Evolutionary conservation across 805 yeast genomes (phyloP).

Genomic region (Alloascoidea hylecoeti): DNA sequence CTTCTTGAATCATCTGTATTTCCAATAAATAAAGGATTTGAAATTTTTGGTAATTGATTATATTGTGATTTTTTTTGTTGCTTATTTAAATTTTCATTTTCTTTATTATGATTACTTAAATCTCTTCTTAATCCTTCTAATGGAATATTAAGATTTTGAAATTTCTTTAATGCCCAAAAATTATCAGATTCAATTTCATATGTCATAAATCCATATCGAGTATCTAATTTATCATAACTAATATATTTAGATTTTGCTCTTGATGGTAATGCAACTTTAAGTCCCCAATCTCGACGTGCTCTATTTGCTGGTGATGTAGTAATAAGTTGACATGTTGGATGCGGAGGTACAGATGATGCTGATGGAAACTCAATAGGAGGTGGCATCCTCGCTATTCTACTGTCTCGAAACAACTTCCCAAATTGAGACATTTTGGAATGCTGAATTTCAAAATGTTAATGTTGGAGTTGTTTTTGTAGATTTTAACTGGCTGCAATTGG

Average conservation of each 20-base stretch:
- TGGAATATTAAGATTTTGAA: slow-evolving; percentile 53
- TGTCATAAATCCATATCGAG: slow-evolving; percentile 51
- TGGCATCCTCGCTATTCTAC: not conserved
- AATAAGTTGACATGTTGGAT: slow-evolving; percentile 62
- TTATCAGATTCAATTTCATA: slow-evolving; percentile 51
- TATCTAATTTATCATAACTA: slow-evolving; percentile 53
- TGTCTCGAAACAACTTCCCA: not conserved
- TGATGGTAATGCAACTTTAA: slow-evolving; percentile 56
- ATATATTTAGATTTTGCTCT: slow-evolving; percentile 44
- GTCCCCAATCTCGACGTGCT: slow-evolving; percentile 59
- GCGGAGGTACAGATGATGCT: not conserved
- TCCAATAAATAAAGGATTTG: slow-evolving; percentile 20
- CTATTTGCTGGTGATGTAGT: slow-evolving; percentile 55
- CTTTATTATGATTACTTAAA: not conserved
- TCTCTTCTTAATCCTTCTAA: slow-evolving; percentile 13
- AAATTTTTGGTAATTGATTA: too few relatives aligned
- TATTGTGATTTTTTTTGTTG: slow-evolving; percentile 14
- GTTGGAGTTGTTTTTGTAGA: too few relatives aligned
- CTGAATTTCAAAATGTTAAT: too few relatives aligned
- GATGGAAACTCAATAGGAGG: not conserved
- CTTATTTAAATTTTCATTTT: slow-evolving; percentile 5
- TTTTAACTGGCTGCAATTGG: too few relatives aligned
- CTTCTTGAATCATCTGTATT: not conserved
- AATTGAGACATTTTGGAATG: not conserved
- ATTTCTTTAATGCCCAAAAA: slow-evolving; percentile 45